These are phyloP conservation scores for Forsythia viridissima DNA, from an alignment of 257 asterid genomes.

Conservation along the genomic window DNA sequence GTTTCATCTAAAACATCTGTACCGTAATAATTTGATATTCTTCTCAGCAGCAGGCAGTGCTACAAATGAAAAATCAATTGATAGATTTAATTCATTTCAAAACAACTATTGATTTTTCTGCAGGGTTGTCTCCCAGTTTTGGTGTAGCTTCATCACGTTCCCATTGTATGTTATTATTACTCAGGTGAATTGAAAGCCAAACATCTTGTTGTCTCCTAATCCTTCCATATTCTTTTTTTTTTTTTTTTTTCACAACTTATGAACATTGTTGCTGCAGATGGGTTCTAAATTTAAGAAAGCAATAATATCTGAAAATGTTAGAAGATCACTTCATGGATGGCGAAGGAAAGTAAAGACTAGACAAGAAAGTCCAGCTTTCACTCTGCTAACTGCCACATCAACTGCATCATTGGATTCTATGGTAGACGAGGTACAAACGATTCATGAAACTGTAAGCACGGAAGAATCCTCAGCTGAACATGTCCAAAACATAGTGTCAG, in stretches of 20 bases:
- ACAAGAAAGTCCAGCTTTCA: slow-evolving; percentile 30
- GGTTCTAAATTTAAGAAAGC: slow-evolving; percentile 88
- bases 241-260: neutral
- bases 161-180: slow-evolving; percentile 86
- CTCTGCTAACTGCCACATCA: slow-evolving; percentile 25
- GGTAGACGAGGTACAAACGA: slow-evolving; percentile 17
- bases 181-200: slow-evolving; percentile 52
- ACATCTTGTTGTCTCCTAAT: neutral
- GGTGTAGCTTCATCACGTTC: slow-evolving; percentile 99
- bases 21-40: neutral
- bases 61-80: neutral
- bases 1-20: slow-evolving; percentile 5
- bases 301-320: slow-evolving; percentile 73
- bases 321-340: slow-evolving; percentile 83
- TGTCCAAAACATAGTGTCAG: neutral
- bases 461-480: slow-evolving; percentile 10
- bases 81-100: too few relatives aligned
- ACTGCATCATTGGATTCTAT: slow-evolving; percentile 40
- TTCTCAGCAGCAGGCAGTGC: neutral
- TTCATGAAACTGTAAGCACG: neutral
- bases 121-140: slow-evolving; percentile 85
- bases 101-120: neutral
- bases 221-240: neutral
- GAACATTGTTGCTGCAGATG: slow-evolving; percentile 56
- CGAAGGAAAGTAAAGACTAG: slow-evolving; percentile 59